These are phyloP conservation scores for Diaporthe eres DNA, from an alignment of 2,329 filamentous ascomycete species.

Conservation along the genomic window DNA sequence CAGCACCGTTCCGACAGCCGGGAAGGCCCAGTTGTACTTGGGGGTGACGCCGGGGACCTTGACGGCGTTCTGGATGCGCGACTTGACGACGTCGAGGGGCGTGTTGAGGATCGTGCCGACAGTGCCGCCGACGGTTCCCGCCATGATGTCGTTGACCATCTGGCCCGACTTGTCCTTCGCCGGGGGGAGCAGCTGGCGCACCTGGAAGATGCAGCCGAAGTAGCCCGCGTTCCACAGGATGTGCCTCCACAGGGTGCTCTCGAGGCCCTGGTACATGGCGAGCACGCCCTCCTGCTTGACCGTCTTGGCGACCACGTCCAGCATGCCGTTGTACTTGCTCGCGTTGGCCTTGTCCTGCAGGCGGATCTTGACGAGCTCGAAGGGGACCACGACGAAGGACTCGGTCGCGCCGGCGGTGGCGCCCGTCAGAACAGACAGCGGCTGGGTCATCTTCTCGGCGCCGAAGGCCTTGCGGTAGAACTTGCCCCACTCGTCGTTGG, in stretches of 20 bases:
- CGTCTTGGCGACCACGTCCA: conserved; percentile 86
- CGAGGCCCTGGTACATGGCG: conserved; percentile 95
- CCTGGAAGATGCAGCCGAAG: conserved; percentile 99
- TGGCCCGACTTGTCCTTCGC: conserved; percentile 85
- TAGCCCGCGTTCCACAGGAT: conserved; percentile 87
- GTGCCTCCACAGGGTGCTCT: conserved; percentile 97
- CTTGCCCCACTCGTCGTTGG: conserved; percentile 98
- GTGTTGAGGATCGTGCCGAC: conserved; percentile 91
- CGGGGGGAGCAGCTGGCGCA: conserved; percentile 85
- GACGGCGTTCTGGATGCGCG: conserved; percentile 93
- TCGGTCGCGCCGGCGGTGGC: conserved; percentile 96
- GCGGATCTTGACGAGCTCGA: conserved; percentile 98
- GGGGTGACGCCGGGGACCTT: conserved; percentile 84
- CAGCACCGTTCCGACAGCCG: conserved; percentile 86
- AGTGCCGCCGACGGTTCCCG: conserved; percentile 90
- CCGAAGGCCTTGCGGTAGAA: conserved; percentile 92
- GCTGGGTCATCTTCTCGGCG: conserved; percentile 89
- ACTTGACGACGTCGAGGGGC: conserved; percentile 97
- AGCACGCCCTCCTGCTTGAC: conserved; percentile 86
- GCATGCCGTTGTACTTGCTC: conserved; percentile 85
- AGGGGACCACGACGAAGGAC: conserved; percentile 96
- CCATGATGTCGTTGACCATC: conserved; percentile 89
- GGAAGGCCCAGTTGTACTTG: conserved; percentile 99
- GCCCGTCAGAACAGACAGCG: conserved; percentile 91
- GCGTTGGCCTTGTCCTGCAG: conserved; percentile 96